A percentile compares a stretch with the other conserved stretches of the same genome.
These are phyloP conservation scores for Chenopodium suecicum DNA, from an alignment of 148 eudicot species.

Conservation along the genomic window DNA sequence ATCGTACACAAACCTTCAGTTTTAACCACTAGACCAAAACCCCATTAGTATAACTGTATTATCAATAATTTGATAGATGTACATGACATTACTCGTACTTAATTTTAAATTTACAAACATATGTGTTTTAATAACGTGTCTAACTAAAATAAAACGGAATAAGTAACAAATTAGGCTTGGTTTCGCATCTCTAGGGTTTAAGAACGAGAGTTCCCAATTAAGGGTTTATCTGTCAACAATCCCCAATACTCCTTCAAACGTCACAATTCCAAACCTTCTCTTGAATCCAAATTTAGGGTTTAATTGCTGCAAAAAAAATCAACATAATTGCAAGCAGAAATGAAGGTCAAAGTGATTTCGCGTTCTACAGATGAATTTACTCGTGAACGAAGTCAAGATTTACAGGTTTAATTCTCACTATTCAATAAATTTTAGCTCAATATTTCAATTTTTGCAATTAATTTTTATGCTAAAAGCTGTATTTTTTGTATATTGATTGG, in stretches of 20 bases:
- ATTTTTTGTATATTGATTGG: background rate
- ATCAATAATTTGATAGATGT: too few relatives aligned
- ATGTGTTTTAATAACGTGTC: too few relatives aligned
- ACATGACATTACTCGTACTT: too few relatives aligned
- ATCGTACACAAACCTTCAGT: too few relatives aligned
- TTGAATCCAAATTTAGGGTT: background rate
- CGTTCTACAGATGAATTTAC: constrained; percentile 86
- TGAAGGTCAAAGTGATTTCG: constrained; percentile 81
- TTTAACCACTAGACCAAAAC: too few relatives aligned
- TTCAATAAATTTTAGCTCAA: background rate
- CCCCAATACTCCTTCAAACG: too few relatives aligned
- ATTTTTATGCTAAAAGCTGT: too few relatives aligned
- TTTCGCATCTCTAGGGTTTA: background rate
- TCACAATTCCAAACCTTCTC: too few relatives aligned
- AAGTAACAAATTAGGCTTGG: too few relatives aligned
- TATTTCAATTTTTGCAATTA: background rate
- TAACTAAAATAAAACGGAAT: too few relatives aligned
- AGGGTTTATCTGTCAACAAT: background rate
- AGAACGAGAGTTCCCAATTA: background rate
- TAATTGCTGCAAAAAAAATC: background rate
- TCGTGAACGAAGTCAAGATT: constrained; percentile 82
- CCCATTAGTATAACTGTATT: too few relatives aligned
- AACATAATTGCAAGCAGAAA: background rate
- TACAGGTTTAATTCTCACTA: constrained; percentile 49
- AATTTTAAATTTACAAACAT: too few relatives aligned